These are phyloP conservation scores for Leptosphaerulina australis DNA, from an alignment of 2,329 filamentous ascomycete species.

Conservation along the genomic window DNA sequence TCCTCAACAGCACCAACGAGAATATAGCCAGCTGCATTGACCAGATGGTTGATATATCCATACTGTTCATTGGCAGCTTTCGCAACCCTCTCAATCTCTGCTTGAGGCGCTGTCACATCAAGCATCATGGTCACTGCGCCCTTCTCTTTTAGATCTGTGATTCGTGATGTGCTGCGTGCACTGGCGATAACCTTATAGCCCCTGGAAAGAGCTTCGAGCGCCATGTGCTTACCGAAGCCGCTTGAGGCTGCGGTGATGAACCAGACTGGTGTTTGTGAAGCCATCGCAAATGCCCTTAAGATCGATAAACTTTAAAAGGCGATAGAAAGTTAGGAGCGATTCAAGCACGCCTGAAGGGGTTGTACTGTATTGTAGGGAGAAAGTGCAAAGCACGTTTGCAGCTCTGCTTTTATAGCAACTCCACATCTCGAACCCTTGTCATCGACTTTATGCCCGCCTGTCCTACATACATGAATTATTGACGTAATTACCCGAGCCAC, in stretches of 20 bases:
- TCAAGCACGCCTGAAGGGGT: too few relatives aligned
- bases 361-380: too few relatives aligned
- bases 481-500: too few relatives aligned
- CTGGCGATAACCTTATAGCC: conserved; percentile 59
- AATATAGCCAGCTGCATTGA: conserved; percentile 57
- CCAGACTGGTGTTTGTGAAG: conserved; percentile 49
- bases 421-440: not conserved
- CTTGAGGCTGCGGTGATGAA: conserved; percentile 58
- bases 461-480: not conserved
- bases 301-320: too few relatives aligned
- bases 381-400: not conserved
- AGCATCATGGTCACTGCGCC: conserved; percentile 48
- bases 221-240: conserved; percentile 56
- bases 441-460: not conserved
- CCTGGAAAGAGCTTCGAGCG: conserved; percentile 51
- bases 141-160: conserved; percentile 42
- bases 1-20: conserved; percentile 56
- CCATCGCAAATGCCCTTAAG: not conserved
- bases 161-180: conserved; percentile 49
- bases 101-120: conserved; percentile 50
- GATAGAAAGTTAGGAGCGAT: too few relatives aligned
- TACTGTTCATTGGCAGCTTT: conserved; percentile 49
- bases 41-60: conserved; percentile 53
- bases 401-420: conserved; percentile 3
- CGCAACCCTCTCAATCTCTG: conserved; percentile 44